Evolutionary conservation across 768 basidiomycete species (phyloP).

Genomic region (Lepiota brunneoincarnata): DNA sequence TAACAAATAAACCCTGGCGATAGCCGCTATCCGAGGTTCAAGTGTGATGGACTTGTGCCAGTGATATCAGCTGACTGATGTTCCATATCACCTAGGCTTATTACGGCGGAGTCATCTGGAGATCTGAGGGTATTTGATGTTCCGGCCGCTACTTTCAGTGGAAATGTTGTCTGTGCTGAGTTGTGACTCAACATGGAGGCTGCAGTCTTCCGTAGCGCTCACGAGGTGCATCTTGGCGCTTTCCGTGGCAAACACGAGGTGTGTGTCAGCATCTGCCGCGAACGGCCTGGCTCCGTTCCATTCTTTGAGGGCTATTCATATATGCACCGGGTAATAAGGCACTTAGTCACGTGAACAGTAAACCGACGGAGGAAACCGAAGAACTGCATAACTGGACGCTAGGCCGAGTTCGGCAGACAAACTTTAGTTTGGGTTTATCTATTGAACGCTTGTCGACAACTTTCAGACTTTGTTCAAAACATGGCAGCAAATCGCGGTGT

Average conservation of each 20-base stretch:
- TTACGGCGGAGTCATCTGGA: conserved; percentile 1
- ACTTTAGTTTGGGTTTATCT: conserved; percentile 18
- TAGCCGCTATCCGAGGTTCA: too few species aligned
- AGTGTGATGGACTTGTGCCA: neutral
- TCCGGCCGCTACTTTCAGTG: neutral
- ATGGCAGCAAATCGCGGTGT: conserved; percentile 33
- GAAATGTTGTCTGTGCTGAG: too few species aligned
- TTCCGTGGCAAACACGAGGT: too few species aligned
- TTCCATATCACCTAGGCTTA: neutral
- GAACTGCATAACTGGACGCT: conserved; percentile 15
- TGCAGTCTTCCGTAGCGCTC: too few species aligned
- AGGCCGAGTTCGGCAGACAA: conserved; percentile 20
- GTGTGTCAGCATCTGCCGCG: too few species aligned
- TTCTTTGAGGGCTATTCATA: too few species aligned
- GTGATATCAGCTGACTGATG: conserved; percentile 1
- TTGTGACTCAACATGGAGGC: too few species aligned
- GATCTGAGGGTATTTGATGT: neutral
- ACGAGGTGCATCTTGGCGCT: too few species aligned
- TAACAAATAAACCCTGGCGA: too few species aligned
- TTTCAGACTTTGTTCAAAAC: conserved; percentile 27
- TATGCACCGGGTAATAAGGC: too few species aligned
- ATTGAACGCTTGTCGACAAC: conserved; percentile 17
- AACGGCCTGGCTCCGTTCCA: too few species aligned
- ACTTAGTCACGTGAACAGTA: too few species aligned
- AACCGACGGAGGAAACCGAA: conserved; percentile 15